A percentile compares a stretch with the other conserved stretches of the same genome.
These are phyloP conservation scores for Salvia miltiorrhiza DNA, from an alignment of 257 asterid species.

Conservation along the genomic window DNA sequence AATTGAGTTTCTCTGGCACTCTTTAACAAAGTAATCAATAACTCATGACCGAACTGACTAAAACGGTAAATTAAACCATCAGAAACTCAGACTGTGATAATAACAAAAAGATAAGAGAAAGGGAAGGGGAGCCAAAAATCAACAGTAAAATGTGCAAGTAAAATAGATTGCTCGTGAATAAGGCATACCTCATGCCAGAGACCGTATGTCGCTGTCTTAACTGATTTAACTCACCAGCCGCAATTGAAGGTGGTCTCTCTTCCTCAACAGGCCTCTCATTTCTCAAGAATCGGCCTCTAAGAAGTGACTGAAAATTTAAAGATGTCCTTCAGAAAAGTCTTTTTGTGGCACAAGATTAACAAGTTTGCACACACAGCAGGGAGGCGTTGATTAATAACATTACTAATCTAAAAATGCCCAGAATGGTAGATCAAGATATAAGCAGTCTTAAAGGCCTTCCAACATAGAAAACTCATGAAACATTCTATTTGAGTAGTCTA, in stretches of 20 bases:
- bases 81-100: not conserved
- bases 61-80: constrained; percentile 2
- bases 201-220: constrained; percentile 66
- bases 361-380: not conserved
- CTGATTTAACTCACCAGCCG: constrained; percentile 53
- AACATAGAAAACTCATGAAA: not conserved
- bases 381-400: constrained; percentile 1
- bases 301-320: constrained; percentile 49
- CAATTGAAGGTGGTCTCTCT: constrained; percentile 56
- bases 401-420: not conserved
- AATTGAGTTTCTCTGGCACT: not conserved
- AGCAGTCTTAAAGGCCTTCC: constrained; percentile 1
- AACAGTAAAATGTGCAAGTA: not conserved
- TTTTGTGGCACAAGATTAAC: not conserved
- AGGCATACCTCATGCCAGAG: constrained; percentile 57
- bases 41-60: constrained; percentile 2
- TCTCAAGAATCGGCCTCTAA: constrained; percentile 65
- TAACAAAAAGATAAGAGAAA: not conserved
- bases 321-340: not conserved
- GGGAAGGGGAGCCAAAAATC: not conserved
- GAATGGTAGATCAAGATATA: not conserved
- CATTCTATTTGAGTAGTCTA: not conserved
- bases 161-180: not conserved
- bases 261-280: constrained; percentile 59
- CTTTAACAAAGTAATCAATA: not conserved